Conservation (phyloP, 129 eudicot genomes). For the Lactuca saligna region DNA sequence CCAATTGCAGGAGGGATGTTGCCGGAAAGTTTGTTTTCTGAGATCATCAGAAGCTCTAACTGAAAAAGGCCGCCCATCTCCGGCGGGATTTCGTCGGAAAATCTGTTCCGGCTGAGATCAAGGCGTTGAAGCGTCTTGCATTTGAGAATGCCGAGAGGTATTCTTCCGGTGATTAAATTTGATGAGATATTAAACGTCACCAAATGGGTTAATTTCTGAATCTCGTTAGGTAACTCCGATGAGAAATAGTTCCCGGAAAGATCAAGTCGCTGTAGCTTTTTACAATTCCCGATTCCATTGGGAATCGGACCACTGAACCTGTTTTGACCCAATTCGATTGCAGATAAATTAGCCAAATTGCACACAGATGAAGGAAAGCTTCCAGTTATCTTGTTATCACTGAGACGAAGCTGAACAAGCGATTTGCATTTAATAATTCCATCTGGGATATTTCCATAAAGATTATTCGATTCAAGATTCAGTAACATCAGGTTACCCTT, state of each 20-base stretch:
- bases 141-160: conserved; percentile 61
- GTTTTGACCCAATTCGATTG: conserved; percentile 79
- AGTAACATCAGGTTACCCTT: conserved; percentile 63
- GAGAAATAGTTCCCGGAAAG: conserved; percentile 69
- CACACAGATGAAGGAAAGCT: conserved; percentile 81
- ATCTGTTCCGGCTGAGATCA: conserved; percentile 77
- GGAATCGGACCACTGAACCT: conserved; percentile 76
- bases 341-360: conserved; percentile 54
- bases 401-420: conserved; percentile 66
- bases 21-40: conserved; percentile 80
- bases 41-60: conserved; percentile 73
- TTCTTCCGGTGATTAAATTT: conserved; percentile 59
- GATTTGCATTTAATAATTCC: conserved; percentile 63
- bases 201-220: conserved; percentile 56
- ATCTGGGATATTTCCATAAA: conserved; percentile 70
- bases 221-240: conserved; percentile 66
- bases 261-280: conserved; percentile 78
- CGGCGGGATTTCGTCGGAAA: conserved; percentile 52
- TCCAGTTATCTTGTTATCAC: conserved; percentile 66
- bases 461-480: conserved; percentile 65
- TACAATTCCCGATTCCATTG: conserved; percentile 57
- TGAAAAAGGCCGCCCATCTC: conserved; percentile 71
- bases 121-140: conserved; percentile 87
- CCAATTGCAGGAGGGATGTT: conserved; percentile 68
- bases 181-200: conserved; percentile 79